These are phyloP conservation scores for Lepidium didymum DNA, from an alignment of 345 rosid species.

Conservation along the genomic window DNA sequence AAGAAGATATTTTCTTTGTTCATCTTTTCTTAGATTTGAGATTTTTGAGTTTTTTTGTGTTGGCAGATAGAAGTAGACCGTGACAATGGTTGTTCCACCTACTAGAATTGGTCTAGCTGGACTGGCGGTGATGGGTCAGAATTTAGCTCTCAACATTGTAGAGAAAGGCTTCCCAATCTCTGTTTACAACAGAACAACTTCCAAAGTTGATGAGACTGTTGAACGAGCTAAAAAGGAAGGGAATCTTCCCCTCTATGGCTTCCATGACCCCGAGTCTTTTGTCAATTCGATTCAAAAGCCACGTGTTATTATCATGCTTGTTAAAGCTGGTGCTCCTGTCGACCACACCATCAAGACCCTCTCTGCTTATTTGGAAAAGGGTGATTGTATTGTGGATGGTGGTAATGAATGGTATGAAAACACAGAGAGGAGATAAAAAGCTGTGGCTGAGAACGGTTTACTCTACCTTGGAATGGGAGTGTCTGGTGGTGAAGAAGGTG, in stretches of 20 bases:
- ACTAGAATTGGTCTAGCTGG: constrained; percentile 95
- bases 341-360: constrained; percentile 88
- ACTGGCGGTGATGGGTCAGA: constrained; percentile 98
- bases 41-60: background rate
- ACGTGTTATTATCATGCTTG: constrained; percentile 90
- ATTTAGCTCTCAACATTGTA: constrained; percentile 86
- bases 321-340: constrained; percentile 91
- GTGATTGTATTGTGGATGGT: constrained; percentile 93
- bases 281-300: constrained; percentile 82
- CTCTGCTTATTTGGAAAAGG: constrained; percentile 76
- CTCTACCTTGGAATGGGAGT: constrained; percentile 98
- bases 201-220: constrained; percentile 86
- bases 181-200: constrained; percentile 82
- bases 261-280: constrained; percentile 80
- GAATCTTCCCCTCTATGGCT: constrained; percentile 66
- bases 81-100: constrained; percentile 51
- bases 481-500: constrained; percentile 98
- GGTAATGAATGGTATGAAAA: constrained; percentile 98
- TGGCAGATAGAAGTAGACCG: constrained; percentile 24
- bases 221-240: constrained; percentile 89
- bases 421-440: constrained; percentile 85
- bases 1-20: background rate
- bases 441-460: constrained; percentile 57
- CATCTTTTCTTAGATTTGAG: background rate
- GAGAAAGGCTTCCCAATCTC: constrained; percentile 96